phyloP scores from a whole-genome alignment of 305 asterid genomes.

The Ilex paraguariensis region DNA sequence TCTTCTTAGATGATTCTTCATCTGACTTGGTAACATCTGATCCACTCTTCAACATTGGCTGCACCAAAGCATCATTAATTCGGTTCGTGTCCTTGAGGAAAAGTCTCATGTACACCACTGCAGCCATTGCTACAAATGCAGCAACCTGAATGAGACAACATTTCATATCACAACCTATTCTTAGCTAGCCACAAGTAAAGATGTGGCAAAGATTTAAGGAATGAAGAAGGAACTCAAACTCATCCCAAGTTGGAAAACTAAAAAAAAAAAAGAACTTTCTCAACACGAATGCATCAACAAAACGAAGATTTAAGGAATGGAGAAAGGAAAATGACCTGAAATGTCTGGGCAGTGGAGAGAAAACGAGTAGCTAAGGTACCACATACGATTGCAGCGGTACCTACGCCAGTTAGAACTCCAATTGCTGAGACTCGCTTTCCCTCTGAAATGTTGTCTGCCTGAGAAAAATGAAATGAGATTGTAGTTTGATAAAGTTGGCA shows the following conservation, averaged over 20 bases:
- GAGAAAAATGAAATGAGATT: background rate
- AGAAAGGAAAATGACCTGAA: conserved; percentile 25
- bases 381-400: conserved; percentile 47
- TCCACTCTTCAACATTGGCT: conserved; percentile 36
- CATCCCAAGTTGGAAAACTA: too few species aligned
- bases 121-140: conserved; percentile 33
- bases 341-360: conserved; percentile 42
- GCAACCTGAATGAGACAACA: conserved; percentile 39
- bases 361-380: conserved; percentile 59
- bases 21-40: conserved; percentile 14
- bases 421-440: conserved; percentile 54
- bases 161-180: too few species aligned
- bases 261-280: too few species aligned
- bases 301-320: too few species aligned
- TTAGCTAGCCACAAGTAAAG: background rate
- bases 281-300: too few species aligned
- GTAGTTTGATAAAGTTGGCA: background rate
- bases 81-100: conserved; percentile 36
- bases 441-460: conserved; percentile 58
- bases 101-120: conserved; percentile 52
- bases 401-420: conserved; percentile 52
- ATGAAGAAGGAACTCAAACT: background rate
- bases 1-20: conserved; percentile 11
- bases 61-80: conserved; percentile 20
- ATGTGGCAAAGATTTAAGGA: conserved; percentile 10